phyloP scores from a whole-genome alignment of 2,329 filamentous ascomycete species.

The Fusarium sp. region DNA sequence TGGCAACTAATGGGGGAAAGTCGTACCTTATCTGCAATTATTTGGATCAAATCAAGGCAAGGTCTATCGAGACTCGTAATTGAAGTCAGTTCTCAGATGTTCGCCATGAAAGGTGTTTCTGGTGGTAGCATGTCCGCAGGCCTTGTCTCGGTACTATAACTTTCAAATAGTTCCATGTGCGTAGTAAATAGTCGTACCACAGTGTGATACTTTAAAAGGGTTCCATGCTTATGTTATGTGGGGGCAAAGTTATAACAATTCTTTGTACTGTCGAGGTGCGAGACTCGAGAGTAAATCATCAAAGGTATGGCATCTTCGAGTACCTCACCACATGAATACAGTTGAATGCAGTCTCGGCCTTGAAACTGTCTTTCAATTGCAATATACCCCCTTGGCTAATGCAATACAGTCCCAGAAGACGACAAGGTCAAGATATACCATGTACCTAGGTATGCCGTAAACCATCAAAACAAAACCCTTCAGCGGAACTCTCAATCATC shows the following conservation, averaged over 20 bases:
- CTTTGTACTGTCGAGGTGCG: not conserved
- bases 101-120: not conserved
- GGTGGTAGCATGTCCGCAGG: not conserved
- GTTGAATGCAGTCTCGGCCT: not conserved
- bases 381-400: not conserved
- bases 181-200: not conserved
- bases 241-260: not conserved
- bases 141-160: not conserved
- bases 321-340: not conserved
- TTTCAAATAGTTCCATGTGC: not conserved
- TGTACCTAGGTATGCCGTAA: not conserved
- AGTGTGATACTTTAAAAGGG: not conserved
- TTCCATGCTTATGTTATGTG: not conserved
- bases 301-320: not conserved
- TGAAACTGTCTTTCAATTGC: too few species aligned
- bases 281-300: not conserved
- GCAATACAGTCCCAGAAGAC: not conserved
- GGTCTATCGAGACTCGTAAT: not conserved
- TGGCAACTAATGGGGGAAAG: not conserved
- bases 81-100: not conserved
- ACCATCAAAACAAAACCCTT: not conserved
- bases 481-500: conserved; percentile 26
- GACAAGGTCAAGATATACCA: not conserved
- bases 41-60: not conserved
- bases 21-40: not conserved